phyloP scores from a whole-genome alignment of 2,329 filamentous ascomycete genomes.

The Penicillium palitans region DNA sequence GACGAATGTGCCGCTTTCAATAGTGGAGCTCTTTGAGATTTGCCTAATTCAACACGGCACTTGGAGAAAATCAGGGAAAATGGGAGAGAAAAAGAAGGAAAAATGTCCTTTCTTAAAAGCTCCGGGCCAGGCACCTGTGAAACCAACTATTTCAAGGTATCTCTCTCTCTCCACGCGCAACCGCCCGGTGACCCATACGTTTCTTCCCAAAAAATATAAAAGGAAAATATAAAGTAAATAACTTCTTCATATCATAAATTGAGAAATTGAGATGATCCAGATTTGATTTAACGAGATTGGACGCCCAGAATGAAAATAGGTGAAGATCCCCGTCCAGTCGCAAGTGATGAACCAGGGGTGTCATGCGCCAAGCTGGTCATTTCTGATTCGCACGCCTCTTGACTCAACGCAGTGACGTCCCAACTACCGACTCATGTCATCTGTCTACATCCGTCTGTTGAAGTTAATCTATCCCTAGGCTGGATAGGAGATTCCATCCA shows the following conservation, averaged over 20 bases:
- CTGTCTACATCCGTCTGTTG: not conserved
- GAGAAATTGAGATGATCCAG: constrained; percentile 7
- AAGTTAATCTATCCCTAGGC: not conserved
- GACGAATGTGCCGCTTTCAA: constrained; percentile 12
- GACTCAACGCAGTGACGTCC: constrained; percentile 13
- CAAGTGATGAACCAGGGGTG: constrained; percentile 21
- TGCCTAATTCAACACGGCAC: not conserved
- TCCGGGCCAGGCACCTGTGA: constrained; percentile 22
- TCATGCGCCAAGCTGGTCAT: constrained; percentile 23
- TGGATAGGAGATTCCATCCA: not conserved
- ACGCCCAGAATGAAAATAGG: constrained; percentile 6
- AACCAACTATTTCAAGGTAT: constrained; percentile 13
- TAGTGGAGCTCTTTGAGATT: not conserved
- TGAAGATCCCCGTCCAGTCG: constrained; percentile 16
- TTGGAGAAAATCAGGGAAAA: not conserved
- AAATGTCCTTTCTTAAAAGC: constrained; percentile 2
- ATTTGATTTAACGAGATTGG: not conserved
- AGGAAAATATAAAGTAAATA: not conserved
- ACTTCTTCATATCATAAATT: constrained; percentile 3
- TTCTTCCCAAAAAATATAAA: constrained; percentile 4
- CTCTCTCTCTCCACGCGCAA: constrained; percentile 22
- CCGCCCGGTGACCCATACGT: constrained; percentile 21
- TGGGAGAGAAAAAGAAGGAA: not conserved
- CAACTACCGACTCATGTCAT: constrained; percentile 7
- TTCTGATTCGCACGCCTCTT: constrained; percentile 23